Base-by-base conservation (phyloP, 1,284 basidiomycete genomes). In the Porogramme epimiltina region DNA sequence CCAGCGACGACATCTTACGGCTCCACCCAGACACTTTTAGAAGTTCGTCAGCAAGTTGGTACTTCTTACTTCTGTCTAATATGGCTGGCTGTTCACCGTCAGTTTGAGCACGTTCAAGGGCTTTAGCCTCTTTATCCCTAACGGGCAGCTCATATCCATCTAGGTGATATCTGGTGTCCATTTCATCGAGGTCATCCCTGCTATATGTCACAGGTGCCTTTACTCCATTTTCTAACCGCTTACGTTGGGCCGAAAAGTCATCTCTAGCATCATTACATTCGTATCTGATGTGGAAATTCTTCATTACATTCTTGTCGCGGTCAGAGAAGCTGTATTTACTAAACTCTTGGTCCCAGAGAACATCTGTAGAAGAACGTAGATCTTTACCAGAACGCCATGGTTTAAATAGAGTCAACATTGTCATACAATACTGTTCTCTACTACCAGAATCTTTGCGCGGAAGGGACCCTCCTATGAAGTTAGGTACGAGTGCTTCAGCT, bases 191-290 rank as follows among this genome's bases (percentile, higher is more conserved):
- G 20, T 37, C 44, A 20, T 37, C 20, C 18, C 25, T 22, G 11
- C 10, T 42, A 18, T 42, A 36, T 37, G 8, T 31, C 8, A 8
- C 28, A 28, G 24, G 19, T 3, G 22, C 13, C 3, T 41, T 41
- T 3, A 5, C 5, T 6, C 39, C 39, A 9, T 40, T 47, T n/a
- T 39, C 45, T 25, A 22, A 13, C 19, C 24, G 19, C 24, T 34
- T 23, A 46, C 31, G 4, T 53, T 54, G 5, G 11, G 41, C 48
- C 2, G 40, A 38, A 18, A 36, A 50, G 36, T 50, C 48, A 28
- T 50, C 48, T 44, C 48, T 23, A 18, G 48, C 48, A 45, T 50
- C 48, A 43, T 37, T 43, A 24, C 48, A 50, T 25, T 50, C 42
- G 31, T 44, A 50, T 8, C 33, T 18, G 19, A 50, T 44, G 33